A percentile compares a stretch with the other conserved stretches of the same genome.
Conservation (phyloP, 1,139 yeast species). For the Blastobotrys serpentis region DNA sequence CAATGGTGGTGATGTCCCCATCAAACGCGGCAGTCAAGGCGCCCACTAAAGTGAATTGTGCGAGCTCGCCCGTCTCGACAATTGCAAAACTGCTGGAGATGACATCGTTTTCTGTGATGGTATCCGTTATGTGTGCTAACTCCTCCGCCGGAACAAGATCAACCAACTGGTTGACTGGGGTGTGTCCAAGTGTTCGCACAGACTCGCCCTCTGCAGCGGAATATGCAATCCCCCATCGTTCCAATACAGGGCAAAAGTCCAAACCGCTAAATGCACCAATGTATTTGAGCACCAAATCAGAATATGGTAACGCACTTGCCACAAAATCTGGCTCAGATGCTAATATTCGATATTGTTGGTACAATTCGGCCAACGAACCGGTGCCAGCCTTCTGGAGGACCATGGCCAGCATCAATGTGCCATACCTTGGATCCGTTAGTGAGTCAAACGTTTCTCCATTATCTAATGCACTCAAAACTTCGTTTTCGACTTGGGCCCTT, state of each 20-base stretch:
- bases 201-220: neutral
- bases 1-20: neutral
- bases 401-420: slow-evolving; percentile 3
- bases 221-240: slow-evolving; percentile 4
- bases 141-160: neutral
- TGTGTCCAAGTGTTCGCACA: neutral
- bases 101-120: neutral
- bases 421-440: neutral
- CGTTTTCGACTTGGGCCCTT: neutral
- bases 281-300: neutral
- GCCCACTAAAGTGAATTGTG: neutral
- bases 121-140: neutral
- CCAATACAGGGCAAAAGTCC: neutral
- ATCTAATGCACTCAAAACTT: neutral
- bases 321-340: neutral
- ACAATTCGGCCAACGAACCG: neutral
- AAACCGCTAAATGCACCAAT: neutral
- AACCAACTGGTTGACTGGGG: neutral
- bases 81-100: neutral
- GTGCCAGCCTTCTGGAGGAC: neutral
- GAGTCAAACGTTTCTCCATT: slow-evolving; percentile 1
- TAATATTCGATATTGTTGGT: neutral
- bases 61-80: neutral
- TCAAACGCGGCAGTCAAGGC: neutral
- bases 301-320: neutral